Conservation (phyloP, 2,329 filamentous ascomycete genomes). For the Monilinia vaccinii-corymbosi region DNA sequence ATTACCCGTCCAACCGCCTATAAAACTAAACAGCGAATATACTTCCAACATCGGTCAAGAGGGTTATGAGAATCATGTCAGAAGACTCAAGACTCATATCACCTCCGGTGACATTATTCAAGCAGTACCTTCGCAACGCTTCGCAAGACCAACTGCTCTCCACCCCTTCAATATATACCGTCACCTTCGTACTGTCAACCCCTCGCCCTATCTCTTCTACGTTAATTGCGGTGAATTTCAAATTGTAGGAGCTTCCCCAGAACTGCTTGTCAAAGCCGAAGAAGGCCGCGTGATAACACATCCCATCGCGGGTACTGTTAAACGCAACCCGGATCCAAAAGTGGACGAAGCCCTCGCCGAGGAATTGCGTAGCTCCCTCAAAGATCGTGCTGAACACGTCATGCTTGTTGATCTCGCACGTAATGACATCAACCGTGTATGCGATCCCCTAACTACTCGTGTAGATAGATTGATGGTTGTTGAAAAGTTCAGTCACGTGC, state of each 20-base stretch:
- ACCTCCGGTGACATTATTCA: constrained; percentile 91
- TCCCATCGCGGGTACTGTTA: constrained; percentile 92
- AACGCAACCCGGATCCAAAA: constrained; percentile 68
- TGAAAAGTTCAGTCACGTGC: constrained; percentile 91
- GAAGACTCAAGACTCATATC: constrained; percentile 81
- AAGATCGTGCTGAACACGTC: constrained; percentile 90
- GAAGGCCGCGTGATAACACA: constrained; percentile 85
- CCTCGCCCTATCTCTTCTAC: constrained; percentile 95
- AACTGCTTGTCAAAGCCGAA: constrained; percentile 88
- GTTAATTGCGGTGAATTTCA: constrained; percentile 87
- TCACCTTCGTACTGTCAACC: constrained; percentile 92
- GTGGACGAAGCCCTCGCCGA: constrained; percentile 75
- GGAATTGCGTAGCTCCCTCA: constrained; percentile 69
- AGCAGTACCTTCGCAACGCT: constrained; percentile 88
- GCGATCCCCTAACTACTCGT: constrained; percentile 78
- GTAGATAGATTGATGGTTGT: constrained; percentile 94
- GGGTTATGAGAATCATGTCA: constrained; percentile 89
- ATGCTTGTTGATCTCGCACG: constrained; percentile 96
- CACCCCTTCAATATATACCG: constrained; percentile 99
- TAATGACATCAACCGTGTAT: constrained; percentile 94
- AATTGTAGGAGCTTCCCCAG: constrained; percentile 89
- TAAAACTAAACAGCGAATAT: constrained; percentile 67
- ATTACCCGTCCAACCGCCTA: constrained; percentile 65
- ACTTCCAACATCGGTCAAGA: constrained; percentile 82
- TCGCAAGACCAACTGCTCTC: constrained; percentile 78